Conservation (phyloP, 202 grass and related monocot species). For the Carex arenaria region DNA sequence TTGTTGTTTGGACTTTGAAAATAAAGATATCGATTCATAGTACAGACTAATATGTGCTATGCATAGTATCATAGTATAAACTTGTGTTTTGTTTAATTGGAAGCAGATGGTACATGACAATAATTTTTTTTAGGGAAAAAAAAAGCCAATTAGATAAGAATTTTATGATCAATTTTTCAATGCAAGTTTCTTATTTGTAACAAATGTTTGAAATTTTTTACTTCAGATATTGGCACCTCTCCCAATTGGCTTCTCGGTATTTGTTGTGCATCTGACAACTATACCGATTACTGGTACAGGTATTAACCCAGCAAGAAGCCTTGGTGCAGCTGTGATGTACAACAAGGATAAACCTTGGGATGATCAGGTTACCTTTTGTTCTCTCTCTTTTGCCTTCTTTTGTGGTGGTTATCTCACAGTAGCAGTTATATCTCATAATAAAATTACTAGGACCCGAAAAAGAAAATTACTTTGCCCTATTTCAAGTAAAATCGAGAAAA, state of each 20-base stretch:
- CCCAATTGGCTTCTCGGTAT: constrained; percentile 36
- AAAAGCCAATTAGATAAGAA: background rate
- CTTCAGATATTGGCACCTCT: constrained; percentile 32
- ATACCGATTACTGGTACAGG: constrained; percentile 36
- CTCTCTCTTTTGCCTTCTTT: background rate
- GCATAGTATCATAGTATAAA: background rate
- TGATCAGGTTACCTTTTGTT: constrained; percentile 23
- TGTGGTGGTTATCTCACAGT: background rate
- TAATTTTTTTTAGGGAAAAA: background rate
- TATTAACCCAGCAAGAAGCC: constrained; percentile 44
- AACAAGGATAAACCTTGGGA: constrained; percentile 34
- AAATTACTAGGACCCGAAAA: background rate
- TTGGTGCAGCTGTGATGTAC: constrained; percentile 37
- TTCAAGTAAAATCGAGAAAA: background rate
- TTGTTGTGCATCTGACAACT: constrained; percentile 41
- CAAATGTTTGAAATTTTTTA: background rate
- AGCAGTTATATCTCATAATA: background rate
- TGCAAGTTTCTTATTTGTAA: background rate
- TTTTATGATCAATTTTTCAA: background rate
- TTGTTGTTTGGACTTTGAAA: too few species aligned
- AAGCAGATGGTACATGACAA: background rate
- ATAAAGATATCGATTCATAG: too few species aligned
- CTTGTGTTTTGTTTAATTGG: background rate
- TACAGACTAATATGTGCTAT: too few species aligned
- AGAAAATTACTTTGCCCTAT: background rate